Evolutionary conservation across 306 rosid genomes (phyloP), one percentile per base, ranked within the genome.

Genomic region (Acacia crassicarpa): DNA sequence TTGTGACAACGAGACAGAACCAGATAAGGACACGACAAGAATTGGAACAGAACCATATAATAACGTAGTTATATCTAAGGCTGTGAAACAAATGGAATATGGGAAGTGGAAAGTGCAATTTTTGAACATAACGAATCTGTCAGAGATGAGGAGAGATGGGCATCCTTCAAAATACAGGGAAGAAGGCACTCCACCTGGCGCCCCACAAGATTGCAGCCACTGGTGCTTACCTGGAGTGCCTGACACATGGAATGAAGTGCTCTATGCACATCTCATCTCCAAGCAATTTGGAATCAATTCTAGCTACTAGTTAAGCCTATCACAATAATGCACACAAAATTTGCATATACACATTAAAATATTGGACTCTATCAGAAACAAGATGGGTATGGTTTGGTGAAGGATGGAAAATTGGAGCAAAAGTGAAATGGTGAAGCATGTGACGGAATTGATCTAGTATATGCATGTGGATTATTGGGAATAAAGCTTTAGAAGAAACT

Each of bases 211-310:
- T 83, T 93, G 98, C 68, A 96, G 97, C 91, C 99, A 96, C 79
- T 93, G 98, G 99, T 96, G 99, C 85, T 88, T 93, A 75, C 98
- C 98, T 20, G 98, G 99, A 82, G 89, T 96, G 80, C 99, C 99
- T 25, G 99, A 93, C 90, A 93, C 97, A 48, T 92, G 99, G 99
- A 96, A 96, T 76, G 87, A 91, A 80, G 88, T 92, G 82, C 87
- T 93, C 79, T 93, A 96, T 77, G 97, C 89, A 8, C 81, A 91
- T 32, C 86, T 95, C 33, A 84, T 87, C 77, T 85, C 94, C 14
- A 88, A 82, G 78, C 87, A 87, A 74, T 92, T 86, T 76, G 85
- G 89, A 67, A 83, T 75, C 82, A 25, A 10, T 13, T 25, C 67
- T 11, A 61, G 67, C 35, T 4, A 61, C 19, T 9, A 61, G 27